Evolutionary conservation across 352 stramenopile genomes (phyloP), one percentile per base, ranked within the genome.

Genomic region (Phytophthora ohioensis): DNA sequence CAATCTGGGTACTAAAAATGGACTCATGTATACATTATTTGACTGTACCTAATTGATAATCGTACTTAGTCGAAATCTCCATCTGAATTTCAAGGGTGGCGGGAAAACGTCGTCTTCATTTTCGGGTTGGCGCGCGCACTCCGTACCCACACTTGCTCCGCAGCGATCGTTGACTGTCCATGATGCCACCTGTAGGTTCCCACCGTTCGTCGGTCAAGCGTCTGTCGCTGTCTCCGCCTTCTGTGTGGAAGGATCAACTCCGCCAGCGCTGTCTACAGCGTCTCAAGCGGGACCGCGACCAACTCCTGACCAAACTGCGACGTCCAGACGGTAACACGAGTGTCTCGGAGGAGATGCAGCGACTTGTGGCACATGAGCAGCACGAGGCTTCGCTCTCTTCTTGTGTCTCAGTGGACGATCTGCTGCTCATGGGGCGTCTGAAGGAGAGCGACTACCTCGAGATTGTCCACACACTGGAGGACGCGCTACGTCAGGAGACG

Each of bases 381-480:
- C 64, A 81, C 31, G 62, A 75, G 57, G 45, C 54, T 5, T 64
- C 62, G 15, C 52, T 30, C 4, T 59, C 30, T 30, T 43, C 32
- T 27, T 56, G 32, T 46, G 57, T 47, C 45, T 90, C 82, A 0
- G 74, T 95, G 12, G 86, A 95, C 45, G 84, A 95, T 30, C 71
- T 95, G 21, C 71, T 91, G 67, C 69, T 79, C 0, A 48, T 67
- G 30, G 88, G 88, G 4, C 78, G 82, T 45, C 72, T 95, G 11
- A 80, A 78, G 12, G 79, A 95, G 21, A 70, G 79, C 46, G 88
- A 95, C 55, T 95, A 93, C 42, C 48, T 93, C 49, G 85, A 93
- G 7, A 88, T 95, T 30, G 67, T 93, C 15, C 84, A 91, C 58
- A 69, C 84, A 57, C 71, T 95, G 48, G 88, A 95, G 62, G 83